A percentile compares a stretch with the other conserved stretches of the same genome.
phyloP scores from a whole-genome alignment of 371 early-diverging fungal species.

The Lichtheimia ornata region DNA sequence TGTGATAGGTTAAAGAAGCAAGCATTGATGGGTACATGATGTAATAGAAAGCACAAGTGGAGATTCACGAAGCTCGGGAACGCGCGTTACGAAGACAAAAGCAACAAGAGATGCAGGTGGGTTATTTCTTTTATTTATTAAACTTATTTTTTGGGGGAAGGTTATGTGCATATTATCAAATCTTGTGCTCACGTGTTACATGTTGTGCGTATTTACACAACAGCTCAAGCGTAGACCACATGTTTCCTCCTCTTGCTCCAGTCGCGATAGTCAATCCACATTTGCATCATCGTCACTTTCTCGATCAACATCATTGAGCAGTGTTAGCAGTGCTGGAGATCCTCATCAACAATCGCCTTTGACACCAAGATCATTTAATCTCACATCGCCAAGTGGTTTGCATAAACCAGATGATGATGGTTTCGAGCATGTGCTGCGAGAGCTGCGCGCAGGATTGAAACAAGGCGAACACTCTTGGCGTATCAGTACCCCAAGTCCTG shows the following conservation, averaged over 20 bases:
- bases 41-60: constrained; percentile 25
- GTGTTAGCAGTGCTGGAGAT: constrained; percentile 6
- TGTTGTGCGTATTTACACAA: neutral
- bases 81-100: constrained; percentile 23
- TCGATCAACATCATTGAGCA: constrained; percentile 16
- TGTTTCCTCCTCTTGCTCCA: constrained; percentile 8
- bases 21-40: neutral
- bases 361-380: constrained; percentile 3
- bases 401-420: constrained; percentile 24
- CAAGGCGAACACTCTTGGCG: constrained; percentile 33
- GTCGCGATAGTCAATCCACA: constrained; percentile 5
- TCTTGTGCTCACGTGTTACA: too few species aligned
- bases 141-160: too few species aligned
- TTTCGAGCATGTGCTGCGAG: constrained; percentile 39
- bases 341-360: neutral
- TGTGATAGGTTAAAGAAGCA: neutral
- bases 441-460: constrained; percentile 36
- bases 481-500: constrained; percentile 11
- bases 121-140: too few species aligned
- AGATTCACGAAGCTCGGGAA: constrained; percentile 26
- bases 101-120: constrained; percentile 18
- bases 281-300: constrained; percentile 7
- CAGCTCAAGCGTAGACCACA: constrained; percentile 5
- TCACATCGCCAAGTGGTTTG: neutral
- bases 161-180: too few species aligned